These are phyloP conservation scores for Calonectria pseudoturangicola DNA, from an alignment of 2,329 filamentous ascomycete species.

Conservation along the genomic window DNA sequence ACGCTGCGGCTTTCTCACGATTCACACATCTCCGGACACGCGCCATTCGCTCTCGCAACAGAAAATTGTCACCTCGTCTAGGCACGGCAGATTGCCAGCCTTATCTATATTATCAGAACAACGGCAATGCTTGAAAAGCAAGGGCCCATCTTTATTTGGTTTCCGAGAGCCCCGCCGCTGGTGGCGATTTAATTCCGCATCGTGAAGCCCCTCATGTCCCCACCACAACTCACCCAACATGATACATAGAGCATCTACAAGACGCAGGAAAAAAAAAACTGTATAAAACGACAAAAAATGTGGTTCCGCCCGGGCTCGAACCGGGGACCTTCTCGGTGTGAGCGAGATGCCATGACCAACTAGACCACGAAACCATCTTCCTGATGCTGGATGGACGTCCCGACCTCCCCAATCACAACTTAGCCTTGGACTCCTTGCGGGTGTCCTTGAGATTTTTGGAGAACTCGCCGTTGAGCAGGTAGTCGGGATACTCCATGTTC, in stretches of 20 bases:
- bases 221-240: constrained; percentile 11
- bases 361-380: constrained; percentile 36
- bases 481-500: constrained; percentile 72
- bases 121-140: constrained; percentile 10
- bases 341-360: constrained; percentile 41
- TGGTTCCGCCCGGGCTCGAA: constrained; percentile 43
- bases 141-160: constrained; percentile 14
- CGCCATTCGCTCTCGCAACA: background rate
- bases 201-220: constrained; percentile 9
- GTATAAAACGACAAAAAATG: constrained; percentile 19
- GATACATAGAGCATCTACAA: constrained; percentile 2
- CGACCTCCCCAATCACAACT: constrained; percentile 58
- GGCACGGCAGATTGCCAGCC: background rate
- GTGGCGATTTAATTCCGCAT: background rate
- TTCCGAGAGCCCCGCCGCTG: constrained; percentile 4
- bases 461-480: constrained; percentile 60
- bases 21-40: constrained; percentile 7
- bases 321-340: constrained; percentile 42
- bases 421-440: constrained; percentile 60
- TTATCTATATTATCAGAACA: constrained; percentile 24
- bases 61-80: background rate
- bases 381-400: constrained; percentile 4
- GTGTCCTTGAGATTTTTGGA: constrained; percentile 59
- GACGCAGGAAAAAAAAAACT: constrained; percentile 4
- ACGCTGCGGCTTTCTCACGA: background rate